Percentiles rank a stretch among this genome's conserved stretches.
Conservation (phyloP, 2,329 filamentous ascomycete genomes). For the Alternaria brassicae region DNA sequence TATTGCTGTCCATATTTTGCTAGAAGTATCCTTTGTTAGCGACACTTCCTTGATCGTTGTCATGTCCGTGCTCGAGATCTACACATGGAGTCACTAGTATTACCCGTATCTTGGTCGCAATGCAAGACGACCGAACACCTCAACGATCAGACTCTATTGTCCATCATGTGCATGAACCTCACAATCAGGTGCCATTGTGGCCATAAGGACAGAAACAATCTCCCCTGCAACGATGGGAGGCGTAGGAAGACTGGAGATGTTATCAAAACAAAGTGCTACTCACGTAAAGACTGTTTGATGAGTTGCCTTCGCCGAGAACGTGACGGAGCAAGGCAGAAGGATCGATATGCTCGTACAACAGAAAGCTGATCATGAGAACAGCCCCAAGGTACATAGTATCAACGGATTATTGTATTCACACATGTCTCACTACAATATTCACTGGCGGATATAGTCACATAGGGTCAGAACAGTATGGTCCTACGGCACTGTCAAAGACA, state of each 20-base stretch:
- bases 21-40: background rate
- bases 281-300: background rate
- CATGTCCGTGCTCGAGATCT: background rate
- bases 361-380: background rate
- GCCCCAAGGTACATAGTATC: background rate
- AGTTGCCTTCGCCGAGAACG: background rate
- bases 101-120: background rate
- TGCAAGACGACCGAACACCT: too few relatives aligned
- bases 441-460: too few relatives aligned
- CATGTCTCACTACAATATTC: background rate
- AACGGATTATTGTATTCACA: background rate
- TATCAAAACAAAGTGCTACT: background rate
- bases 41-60: background rate
- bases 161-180: background rate
- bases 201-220: background rate
- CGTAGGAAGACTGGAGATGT: background rate
- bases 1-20: background rate
- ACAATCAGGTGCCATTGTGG: background rate
- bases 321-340: background rate
- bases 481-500: background rate
- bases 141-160: background rate
- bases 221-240: background rate
- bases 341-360: background rate
- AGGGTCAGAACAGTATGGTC: background rate
- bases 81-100: background rate